Percentiles rank a stretch among this genome's conserved stretches.
Evolutionary conservation across 1,139 yeast genomes (phyloP).

Genomic region (Pichiaceae sp.): DNA sequence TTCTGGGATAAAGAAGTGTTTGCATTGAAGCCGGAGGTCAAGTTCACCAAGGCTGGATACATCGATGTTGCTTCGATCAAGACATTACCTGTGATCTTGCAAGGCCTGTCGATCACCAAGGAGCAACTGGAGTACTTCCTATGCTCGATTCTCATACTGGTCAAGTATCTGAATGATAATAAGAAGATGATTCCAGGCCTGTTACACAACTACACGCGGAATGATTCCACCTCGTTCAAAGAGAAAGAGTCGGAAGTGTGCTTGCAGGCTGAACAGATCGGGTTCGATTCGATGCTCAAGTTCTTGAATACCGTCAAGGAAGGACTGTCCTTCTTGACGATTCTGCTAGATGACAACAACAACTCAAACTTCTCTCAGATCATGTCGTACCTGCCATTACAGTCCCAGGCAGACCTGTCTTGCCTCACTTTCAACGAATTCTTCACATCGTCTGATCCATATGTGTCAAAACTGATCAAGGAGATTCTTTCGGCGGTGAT

Average conservation of each 20-base stretch:
- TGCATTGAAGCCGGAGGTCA: slow-evolving; percentile 35
- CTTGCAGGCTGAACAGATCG: slow-evolving; percentile 86
- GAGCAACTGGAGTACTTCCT: slow-evolving; percentile 55
- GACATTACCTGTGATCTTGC: slow-evolving; percentile 33
- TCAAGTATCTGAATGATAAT: slow-evolving; percentile 48
- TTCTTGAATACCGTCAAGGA: slow-evolving; percentile 77
- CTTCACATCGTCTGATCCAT: slow-evolving; percentile 54
- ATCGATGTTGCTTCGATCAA: slow-evolving; percentile 33
- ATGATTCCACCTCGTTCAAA: slow-evolving; percentile 21
- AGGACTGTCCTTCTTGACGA: slow-evolving; percentile 79
- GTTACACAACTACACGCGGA: slow-evolving; percentile 6
- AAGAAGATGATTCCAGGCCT: slow-evolving; percentile 61
- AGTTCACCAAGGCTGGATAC: slow-evolving; percentile 30
- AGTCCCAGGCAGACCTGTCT: slow-evolving; percentile 61
- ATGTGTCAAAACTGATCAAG: slow-evolving; percentile 64
- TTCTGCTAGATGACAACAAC: slow-evolving; percentile 65
- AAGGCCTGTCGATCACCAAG: slow-evolving; percentile 42
- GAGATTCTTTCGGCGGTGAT: slow-evolving; percentile 85
- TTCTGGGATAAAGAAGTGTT: slow-evolving; percentile 75
- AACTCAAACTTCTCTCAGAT: slow-evolving; percentile 42
- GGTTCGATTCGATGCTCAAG: slow-evolving; percentile 70
- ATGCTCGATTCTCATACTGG: slow-evolving; percentile 56
- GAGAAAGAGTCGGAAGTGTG: slow-evolving; percentile 53
- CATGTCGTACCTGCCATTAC: slow-evolving; percentile 57
- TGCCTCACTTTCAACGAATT: slow-evolving; percentile 66